Conservation (phyloP, 2,329 filamentous ascomycete genomes). For the Dactylonectria macrodidyma region DNA sequence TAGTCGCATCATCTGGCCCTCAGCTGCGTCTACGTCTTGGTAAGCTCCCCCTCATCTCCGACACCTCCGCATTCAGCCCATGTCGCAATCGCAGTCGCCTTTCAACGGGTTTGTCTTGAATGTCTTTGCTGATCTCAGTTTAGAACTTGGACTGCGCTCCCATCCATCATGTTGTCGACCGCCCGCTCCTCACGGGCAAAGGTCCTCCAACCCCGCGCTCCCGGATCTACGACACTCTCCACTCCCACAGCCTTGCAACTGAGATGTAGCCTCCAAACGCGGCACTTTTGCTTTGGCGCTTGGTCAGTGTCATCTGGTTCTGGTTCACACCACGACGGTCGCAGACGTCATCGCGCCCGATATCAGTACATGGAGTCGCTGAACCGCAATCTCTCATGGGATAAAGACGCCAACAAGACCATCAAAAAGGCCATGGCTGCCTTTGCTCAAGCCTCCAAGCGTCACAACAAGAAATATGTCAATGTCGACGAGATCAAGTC, state of each 20-base stretch:
- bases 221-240: slow-evolving; percentile 30
- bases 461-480: slow-evolving; percentile 52
- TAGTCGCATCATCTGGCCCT: slow-evolving; percentile 22
- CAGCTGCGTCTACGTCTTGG: slow-evolving; percentile 15
- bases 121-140: not conserved
- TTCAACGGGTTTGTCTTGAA: not conserved
- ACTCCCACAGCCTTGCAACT: slow-evolving; percentile 33
- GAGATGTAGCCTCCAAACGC: slow-evolving; percentile 46
- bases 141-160: slow-evolving; percentile 3
- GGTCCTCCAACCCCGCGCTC: slow-evolving; percentile 41
- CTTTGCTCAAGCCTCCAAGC: slow-evolving; percentile 54
- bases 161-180: slow-evolving; percentile 46
- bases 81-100: not conserved
- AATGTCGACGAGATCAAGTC: slow-evolving; percentile 54
- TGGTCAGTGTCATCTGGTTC: slow-evolving; percentile 62
- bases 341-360: slow-evolving; percentile 60
- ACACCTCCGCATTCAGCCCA: not conserved
- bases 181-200: slow-evolving; percentile 49
- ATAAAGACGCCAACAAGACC: slow-evolving; percentile 56
- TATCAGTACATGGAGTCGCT: slow-evolving; percentile 64
- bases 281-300: slow-evolving; percentile 64
- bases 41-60: slow-evolving; percentile 11
- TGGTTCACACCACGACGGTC: slow-evolving; percentile 57
- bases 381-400: slow-evolving; percentile 62
- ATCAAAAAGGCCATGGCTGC: slow-evolving; percentile 60